Conservation (phyloP, 495 filamentous ascomycete species). For the Aspergillus coremiiformis region DNA sequence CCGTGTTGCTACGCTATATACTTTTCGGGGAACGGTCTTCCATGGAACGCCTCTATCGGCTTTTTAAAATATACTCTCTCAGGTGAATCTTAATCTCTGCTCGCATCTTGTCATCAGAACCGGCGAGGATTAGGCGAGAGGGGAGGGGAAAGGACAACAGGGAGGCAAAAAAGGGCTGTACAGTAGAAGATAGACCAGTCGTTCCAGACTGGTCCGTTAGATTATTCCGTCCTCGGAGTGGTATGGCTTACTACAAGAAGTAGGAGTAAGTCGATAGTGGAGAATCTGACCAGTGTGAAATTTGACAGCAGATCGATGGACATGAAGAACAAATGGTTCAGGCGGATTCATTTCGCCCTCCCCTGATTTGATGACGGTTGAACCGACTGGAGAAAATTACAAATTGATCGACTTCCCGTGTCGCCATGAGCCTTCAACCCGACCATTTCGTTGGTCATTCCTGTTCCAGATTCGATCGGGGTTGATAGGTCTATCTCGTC, state of each 20-base stretch:
- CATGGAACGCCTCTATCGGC: background rate
- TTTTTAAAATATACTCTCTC: background rate
- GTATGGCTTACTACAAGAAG: no score
- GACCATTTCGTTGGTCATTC: background rate
- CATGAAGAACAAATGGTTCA: background rate
- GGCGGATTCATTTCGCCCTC: background rate
- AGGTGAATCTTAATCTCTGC: background rate
- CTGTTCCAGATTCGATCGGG: background rate
- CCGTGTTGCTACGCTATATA: background rate
- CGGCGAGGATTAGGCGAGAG: no score
- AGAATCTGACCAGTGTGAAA: background rate
- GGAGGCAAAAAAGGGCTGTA: background rate
- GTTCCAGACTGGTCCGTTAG: conserved; percentile 1
- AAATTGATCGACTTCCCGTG: background rate
- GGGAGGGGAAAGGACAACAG: background rate
- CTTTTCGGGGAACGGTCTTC: background rate
- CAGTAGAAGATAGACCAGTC: background rate
- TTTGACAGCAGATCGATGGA: background rate
- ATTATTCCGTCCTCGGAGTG: background rate
- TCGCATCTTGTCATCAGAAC: background rate
- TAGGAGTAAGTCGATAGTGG: no score
- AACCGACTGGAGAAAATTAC: background rate
- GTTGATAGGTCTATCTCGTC: background rate
- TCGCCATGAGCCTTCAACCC: background rate
- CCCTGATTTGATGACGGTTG: background rate